A percentile compares a stretch with the other conserved stretches of the same genome.
Evolutionary conservation across 2,329 filamentous ascomycete genomes (phyloP).

Genomic region (Lachnellula suecica): DNA sequence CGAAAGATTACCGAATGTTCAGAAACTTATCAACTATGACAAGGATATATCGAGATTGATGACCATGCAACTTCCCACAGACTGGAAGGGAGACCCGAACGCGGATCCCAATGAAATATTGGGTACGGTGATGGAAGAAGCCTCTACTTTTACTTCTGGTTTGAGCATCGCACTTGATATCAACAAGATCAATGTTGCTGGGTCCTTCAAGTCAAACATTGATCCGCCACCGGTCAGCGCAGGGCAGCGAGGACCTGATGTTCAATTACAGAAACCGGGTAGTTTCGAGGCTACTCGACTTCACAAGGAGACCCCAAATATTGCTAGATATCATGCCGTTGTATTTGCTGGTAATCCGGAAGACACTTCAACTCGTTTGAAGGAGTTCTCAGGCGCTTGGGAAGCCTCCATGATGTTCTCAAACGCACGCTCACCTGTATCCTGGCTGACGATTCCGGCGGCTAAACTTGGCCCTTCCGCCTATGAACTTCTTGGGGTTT

Average conservation of each 20-base stretch:
- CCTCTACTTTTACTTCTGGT: constrained; percentile 61
- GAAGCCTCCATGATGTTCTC: constrained; percentile 24
- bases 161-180: constrained; percentile 55
- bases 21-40: constrained; percentile 41
- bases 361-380: constrained; percentile 20
- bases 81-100: constrained; percentile 40
- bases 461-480: constrained; percentile 41
- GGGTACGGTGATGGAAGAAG: constrained; percentile 55
- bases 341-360: constrained; percentile 40
- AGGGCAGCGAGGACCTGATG: constrained; percentile 46
- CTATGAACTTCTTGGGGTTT: constrained; percentile 43
- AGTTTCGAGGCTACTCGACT: constrained; percentile 43
- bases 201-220: constrained; percentile 21
- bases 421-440: constrained; percentile 45
- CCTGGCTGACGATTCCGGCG: constrained; percentile 45
- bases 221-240: constrained; percentile 29
- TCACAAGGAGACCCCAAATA: constrained; percentile 44
- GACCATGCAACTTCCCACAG: constrained; percentile 39
- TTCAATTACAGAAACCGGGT: constrained; percentile 43
- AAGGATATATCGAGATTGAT: constrained; percentile 39
- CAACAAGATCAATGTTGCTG: constrained; percentile 45
- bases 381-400: constrained; percentile 14
- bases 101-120: constrained; percentile 47
- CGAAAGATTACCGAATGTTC: constrained; percentile 45
- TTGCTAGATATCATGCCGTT: constrained; percentile 40